Percentiles rank a stretch among this genome's conserved stretches.
Conservation (phyloP, 2,329 filamentous ascomycete genomes). For the Dendrostoma leiphaemia region DNA sequence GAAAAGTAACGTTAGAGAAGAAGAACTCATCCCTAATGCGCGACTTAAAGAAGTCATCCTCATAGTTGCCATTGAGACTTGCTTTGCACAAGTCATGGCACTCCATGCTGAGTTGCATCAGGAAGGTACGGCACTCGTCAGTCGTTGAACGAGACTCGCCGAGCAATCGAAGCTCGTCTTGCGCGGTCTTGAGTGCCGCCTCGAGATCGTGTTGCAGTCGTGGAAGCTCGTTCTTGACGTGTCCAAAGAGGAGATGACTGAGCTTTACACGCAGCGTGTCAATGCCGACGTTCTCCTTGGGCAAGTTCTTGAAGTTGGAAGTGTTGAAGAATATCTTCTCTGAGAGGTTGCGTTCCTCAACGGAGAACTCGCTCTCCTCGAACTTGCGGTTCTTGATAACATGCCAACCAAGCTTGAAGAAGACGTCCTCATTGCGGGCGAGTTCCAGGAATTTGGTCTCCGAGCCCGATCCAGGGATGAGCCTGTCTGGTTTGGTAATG, state of each 20-base stretch:
- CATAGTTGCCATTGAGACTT: background rate
- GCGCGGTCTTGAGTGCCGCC: background rate
- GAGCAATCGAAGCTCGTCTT: background rate
- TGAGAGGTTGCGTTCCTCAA: too few species aligned
- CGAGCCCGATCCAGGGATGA: background rate
- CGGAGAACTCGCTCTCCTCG: constrained; percentile 33
- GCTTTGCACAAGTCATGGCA: constrained; percentile 1
- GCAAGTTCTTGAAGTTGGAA: background rate
- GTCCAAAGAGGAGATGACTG: constrained; percentile 5
- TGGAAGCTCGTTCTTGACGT: constrained; percentile 1
- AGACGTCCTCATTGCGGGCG: constrained; percentile 4
- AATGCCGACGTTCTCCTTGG: background rate
- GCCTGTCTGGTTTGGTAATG: constrained; percentile 2
- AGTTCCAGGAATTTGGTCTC: constrained; percentile 5
- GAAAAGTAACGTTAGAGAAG: background rate
- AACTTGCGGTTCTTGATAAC: constrained; percentile 63
- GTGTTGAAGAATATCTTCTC: too few species aligned
- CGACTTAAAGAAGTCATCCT: background rate
- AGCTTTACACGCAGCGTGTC: background rate
- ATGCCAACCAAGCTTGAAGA: constrained; percentile 30
- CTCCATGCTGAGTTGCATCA: background rate
- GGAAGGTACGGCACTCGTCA: background rate
- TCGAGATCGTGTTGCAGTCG: background rate
- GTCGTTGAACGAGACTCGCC: background rate
- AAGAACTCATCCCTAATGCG: background rate